phyloP scores from a whole-genome alignment of 2,329 filamentous ascomycete species.

The Botrytis sinoallii region DNA sequence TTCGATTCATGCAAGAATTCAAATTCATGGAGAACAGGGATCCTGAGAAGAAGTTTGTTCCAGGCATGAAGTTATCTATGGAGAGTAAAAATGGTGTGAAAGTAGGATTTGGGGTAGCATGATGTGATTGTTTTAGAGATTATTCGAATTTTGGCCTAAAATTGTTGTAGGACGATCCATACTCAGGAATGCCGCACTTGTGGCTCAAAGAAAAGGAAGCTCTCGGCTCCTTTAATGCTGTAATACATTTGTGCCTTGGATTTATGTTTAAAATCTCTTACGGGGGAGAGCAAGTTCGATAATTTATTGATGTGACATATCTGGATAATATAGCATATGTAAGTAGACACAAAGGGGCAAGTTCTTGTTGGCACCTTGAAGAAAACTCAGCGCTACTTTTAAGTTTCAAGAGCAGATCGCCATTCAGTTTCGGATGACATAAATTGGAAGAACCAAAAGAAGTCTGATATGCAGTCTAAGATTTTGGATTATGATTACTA shows the following conservation, averaged over 20 bases:
- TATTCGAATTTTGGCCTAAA: not conserved
- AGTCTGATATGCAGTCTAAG: not conserved
- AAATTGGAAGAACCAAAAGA: not conserved
- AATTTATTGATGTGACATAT: too few species aligned
- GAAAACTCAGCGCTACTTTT: not conserved
- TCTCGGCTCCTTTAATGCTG: too few species aligned
- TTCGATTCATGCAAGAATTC: conserved; percentile 9
- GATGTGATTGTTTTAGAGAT: not conserved
- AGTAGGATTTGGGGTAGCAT: not conserved
- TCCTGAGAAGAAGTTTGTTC: not conserved
- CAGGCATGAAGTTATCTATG: not conserved
- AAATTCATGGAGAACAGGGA: conserved; percentile 5
- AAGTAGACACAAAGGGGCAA: too few species aligned
- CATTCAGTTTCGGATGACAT: not conserved
- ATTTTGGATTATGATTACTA: not conserved
- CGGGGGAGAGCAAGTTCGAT: too few species aligned
- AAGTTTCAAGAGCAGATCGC: not conserved
- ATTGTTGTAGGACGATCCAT: too few species aligned
- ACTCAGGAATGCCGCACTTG: too few species aligned
- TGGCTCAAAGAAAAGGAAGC: too few species aligned
- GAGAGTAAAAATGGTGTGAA: not conserved
- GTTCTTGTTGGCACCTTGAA: not conserved
- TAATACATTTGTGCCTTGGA: too few species aligned
- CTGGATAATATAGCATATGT: too few species aligned
- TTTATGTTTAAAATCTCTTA: too few species aligned